Percentiles rank a stretch among this genome's conserved stretches.
These are phyloP conservation scores for Phaeophleospora eucalypticola DNA, from an alignment of 2,329 filamentous ascomycete genomes.

Conservation along the genomic window DNA sequence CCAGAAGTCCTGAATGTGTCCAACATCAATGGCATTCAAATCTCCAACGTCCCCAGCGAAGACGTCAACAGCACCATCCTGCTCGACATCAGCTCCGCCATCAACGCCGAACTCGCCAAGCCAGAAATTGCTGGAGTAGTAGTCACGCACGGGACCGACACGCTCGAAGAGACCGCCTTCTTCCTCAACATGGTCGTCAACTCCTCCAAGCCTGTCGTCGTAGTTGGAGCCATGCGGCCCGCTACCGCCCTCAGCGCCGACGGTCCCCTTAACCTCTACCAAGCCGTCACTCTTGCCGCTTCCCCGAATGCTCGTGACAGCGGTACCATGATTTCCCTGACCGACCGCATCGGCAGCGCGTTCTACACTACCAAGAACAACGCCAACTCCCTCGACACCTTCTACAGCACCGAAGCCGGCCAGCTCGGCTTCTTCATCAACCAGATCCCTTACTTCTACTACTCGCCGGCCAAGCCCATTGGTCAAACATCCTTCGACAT, in stretches of 20 bases:
- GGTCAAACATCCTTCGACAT: slow-evolving; percentile 46
- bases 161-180: slow-evolving; percentile 60
- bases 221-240: slow-evolving; percentile 61
- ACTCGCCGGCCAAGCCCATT: slow-evolving; percentile 47
- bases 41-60: slow-evolving; percentile 32
- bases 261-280: slow-evolving; percentile 59
- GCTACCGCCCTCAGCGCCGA: slow-evolving; percentile 60
- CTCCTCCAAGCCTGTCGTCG: slow-evolving; percentile 56
- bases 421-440: slow-evolving; percentile 57
- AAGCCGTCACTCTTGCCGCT: slow-evolving; percentile 55
- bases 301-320: slow-evolving; percentile 45
- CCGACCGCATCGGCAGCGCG: slow-evolving; percentile 57
- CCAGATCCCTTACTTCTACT: slow-evolving; percentile 59
- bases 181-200: slow-evolving; percentile 57
- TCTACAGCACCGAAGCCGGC: slow-evolving; percentile 55
- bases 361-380: slow-evolving; percentile 61
- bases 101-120: slow-evolving; percentile 49
- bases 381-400: slow-evolving; percentile 60
- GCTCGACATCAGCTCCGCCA: slow-evolving; percentile 46
- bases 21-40: slow-evolving; percentile 50
- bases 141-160: slow-evolving; percentile 63
- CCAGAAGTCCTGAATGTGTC: slow-evolving; percentile 53
- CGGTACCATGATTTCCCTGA: slow-evolving; percentile 58
- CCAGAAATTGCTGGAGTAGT: slow-evolving; percentile 47
- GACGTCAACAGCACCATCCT: slow-evolving; percentile 47